Conservation (phyloP, 257 asterid genomes). For the Marsdenia floribunda region DNA sequence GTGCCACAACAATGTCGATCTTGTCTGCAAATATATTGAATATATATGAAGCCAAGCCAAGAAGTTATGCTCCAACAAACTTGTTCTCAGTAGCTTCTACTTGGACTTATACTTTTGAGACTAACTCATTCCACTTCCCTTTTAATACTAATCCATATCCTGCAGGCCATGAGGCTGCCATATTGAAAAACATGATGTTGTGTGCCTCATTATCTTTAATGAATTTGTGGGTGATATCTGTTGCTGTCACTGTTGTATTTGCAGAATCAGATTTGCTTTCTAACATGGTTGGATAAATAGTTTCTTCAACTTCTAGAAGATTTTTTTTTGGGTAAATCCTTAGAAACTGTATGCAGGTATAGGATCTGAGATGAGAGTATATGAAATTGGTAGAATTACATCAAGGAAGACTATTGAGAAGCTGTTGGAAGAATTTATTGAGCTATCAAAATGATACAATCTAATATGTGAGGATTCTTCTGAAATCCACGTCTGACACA, state of each 20-base stretch:
- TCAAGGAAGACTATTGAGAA: constrained; percentile 12
- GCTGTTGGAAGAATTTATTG: constrained; percentile 12
- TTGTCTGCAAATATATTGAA: neutral
- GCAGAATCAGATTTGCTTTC: neutral
- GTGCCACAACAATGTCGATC: neutral
- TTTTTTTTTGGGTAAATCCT: neutral
- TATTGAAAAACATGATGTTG: neutral
- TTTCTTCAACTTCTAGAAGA: neutral
- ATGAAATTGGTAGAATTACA: constrained; percentile 2
- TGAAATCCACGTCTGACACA: too few relatives aligned
- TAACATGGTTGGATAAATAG: neutral
- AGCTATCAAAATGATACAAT: neutral
- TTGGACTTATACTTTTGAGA: neutral
- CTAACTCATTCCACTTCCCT: neutral
- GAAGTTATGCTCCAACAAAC: neutral
- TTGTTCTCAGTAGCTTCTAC: neutral
- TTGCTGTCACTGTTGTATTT: neutral
- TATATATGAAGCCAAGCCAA: too few relatives aligned
- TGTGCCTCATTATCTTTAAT: neutral
- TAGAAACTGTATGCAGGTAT: neutral
- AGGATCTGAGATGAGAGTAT: constrained; percentile 10
- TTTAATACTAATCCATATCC: neutral
- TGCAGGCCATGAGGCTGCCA: neutral
- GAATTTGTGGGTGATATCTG: neutral
- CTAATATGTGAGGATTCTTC: neutral